Evolutionary conservation across 768 basidiomycete genomes (phyloP).

Genomic region (Bullera alba): DNA sequence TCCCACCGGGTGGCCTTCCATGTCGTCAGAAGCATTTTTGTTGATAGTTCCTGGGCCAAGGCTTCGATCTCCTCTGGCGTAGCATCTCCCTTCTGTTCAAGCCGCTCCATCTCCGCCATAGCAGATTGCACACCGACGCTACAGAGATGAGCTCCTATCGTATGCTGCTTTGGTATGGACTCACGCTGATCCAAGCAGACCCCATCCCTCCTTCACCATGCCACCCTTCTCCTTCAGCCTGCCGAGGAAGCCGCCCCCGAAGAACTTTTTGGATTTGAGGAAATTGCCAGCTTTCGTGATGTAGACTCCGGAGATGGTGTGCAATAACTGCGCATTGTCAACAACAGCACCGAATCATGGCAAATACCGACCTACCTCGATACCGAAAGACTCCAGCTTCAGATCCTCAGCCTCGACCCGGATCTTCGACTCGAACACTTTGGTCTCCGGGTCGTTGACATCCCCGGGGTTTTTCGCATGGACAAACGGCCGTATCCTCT

Average conservation of each 20-base stretch:
- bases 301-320: slow-evolving; percentile 85
- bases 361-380: slow-evolving; percentile 60
- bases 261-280: slow-evolving; percentile 81
- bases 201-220: slow-evolving; percentile 92
- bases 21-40: slow-evolving; percentile 92
- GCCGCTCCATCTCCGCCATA: slow-evolving; percentile 86
- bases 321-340: slow-evolving; percentile 57
- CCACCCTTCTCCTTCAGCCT: slow-evolving; percentile 89
- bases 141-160: slow-evolving; percentile 1
- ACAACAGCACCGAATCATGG: background rate
- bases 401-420: slow-evolving; percentile 82
- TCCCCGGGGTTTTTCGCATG: slow-evolving; percentile 73
- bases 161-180: slow-evolving; percentile 40
- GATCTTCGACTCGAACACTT: slow-evolving; percentile 68
- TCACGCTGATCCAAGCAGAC: slow-evolving; percentile 90
- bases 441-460: slow-evolving; percentile 66
- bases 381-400: slow-evolving; percentile 94
- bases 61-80: slow-evolving; percentile 77
- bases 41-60: slow-evolving; percentile 85
- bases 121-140: slow-evolving; percentile 68
- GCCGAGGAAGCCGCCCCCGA: slow-evolving; percentile 89
- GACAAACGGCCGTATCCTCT: slow-evolving; percentile 81
- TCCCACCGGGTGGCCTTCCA: slow-evolving; percentile 97
- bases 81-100: slow-evolving; percentile 81
- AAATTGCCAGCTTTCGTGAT: slow-evolving; percentile 86